Percentiles rank a stretch among this genome's conserved stretches.
Evolutionary conservation across 371 early-diverging fungal genomes (phyloP).

Genomic region (Apophysomyces sp.): DNA sequence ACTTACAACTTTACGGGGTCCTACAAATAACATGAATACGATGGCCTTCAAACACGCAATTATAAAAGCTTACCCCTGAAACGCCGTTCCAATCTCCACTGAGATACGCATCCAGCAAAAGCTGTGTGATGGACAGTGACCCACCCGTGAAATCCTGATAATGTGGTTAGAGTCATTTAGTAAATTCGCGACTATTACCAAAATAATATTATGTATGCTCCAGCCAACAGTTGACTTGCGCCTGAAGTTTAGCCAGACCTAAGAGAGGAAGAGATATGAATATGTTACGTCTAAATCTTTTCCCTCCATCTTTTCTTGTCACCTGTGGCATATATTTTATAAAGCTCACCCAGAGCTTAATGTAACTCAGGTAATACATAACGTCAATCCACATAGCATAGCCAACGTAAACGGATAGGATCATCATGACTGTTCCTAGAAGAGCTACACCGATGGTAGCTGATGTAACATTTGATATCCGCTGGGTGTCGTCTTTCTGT

Average conservation of each 20-base stretch:
- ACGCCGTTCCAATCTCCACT: conserved; percentile 72
- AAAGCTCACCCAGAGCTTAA: conserved; percentile 78
- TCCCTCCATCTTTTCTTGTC: neutral
- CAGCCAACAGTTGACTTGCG: conserved; percentile 89
- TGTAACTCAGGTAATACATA: conserved; percentile 74
- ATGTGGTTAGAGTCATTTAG: no score
- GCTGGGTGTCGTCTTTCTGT: conserved; percentile 50
- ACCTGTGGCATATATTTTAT: conserved; percentile 92
- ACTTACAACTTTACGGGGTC: conserved; percentile 57
- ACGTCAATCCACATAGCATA: conserved; percentile 57
- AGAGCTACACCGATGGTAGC: conserved; percentile 37
- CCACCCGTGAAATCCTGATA: conserved; percentile 89
- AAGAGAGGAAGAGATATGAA: neutral
- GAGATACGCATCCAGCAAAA: conserved; percentile 73
- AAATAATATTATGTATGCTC: conserved; percentile 88
- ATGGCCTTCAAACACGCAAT: neutral
- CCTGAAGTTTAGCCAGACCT: conserved; percentile 73
- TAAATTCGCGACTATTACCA: no score
- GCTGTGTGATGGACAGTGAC: conserved; percentile 73
- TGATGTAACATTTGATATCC: conserved; percentile 35
- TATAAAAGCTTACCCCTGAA: conserved; percentile 48
- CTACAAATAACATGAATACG: conserved; percentile 16
- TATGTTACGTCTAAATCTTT: neutral
- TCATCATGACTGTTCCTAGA: conserved; percentile 39
- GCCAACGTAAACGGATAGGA: conserved; percentile 24